Conservation (phyloP, 2,329 filamentous ascomycete genomes). For the Colletotrichum endophyticum region DNA sequence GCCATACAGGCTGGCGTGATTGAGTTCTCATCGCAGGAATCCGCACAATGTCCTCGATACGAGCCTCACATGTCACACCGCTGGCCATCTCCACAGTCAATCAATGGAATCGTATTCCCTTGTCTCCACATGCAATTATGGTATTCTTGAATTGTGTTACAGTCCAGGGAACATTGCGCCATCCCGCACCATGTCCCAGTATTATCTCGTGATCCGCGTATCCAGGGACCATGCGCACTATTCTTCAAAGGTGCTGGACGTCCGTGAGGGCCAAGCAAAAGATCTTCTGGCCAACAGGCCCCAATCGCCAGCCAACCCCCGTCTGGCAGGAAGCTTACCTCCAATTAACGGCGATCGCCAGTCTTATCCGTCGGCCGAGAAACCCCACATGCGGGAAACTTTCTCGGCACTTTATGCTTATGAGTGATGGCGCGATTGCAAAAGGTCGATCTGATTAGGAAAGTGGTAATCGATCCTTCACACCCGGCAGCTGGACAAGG, state of each 20-base stretch:
- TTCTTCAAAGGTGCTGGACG: neutral
- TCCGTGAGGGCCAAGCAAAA: neutral
- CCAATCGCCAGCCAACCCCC: neutral
- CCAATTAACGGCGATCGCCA: neutral
- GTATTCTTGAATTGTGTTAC: neutral
- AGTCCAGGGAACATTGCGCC: neutral
- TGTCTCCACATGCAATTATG: neutral
- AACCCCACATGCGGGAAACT: neutral
- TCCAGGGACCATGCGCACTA: neutral
- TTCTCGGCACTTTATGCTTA: neutral
- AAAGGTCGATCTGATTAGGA: neutral
- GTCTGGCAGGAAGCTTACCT: neutral
- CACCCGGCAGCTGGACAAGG: neutral
- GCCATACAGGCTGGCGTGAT: neutral
- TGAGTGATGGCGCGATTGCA: neutral
- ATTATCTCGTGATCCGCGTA: neutral
- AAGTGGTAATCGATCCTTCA: conserved; percentile 5
- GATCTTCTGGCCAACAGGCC: neutral
- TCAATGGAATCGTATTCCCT: neutral
- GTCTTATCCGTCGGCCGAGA: neutral
- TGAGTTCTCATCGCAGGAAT: neutral
- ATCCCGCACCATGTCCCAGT: neutral
- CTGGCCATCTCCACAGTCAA: neutral
- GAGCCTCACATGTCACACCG: neutral
- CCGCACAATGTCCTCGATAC: neutral